Conservation (phyloP, 1,139 yeast species). For the Taiozyma sp. region DNA sequence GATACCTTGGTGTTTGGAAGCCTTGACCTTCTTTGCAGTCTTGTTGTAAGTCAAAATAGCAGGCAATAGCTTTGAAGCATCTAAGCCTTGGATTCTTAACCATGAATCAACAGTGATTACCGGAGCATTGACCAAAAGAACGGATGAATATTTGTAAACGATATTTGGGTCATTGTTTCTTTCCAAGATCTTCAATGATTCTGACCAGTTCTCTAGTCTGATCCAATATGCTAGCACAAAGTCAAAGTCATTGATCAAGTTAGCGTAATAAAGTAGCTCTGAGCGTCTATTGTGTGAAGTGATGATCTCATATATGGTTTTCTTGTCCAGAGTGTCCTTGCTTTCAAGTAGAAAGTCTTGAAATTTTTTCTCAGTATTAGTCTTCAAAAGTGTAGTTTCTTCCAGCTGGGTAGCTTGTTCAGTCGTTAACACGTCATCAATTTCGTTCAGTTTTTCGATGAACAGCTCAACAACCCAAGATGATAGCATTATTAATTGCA, state of each 20-base stretch:
- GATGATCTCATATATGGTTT: conserved; percentile 69
- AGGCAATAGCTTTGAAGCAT: conserved; percentile 55
- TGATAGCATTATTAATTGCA: conserved; percentile 60
- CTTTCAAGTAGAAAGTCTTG: conserved; percentile 48
- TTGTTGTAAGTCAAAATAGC: conserved; percentile 64
- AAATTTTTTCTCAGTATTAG: conserved; percentile 32
- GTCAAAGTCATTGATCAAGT: conserved; percentile 58
- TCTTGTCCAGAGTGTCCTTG: conserved; percentile 47
- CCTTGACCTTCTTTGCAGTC: conserved; percentile 25
- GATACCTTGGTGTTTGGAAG: conserved; percentile 55
- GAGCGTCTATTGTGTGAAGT: conserved; percentile 57
- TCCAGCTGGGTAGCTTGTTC: conserved; percentile 24
- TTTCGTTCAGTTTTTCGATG: conserved; percentile 41
- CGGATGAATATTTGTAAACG: conserved; percentile 63
- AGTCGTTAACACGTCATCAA: conserved; percentile 35
- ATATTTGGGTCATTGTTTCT: conserved; percentile 41
- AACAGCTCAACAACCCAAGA: conserved; percentile 78
- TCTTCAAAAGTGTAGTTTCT: conserved; percentile 20
- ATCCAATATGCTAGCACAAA: conserved; percentile 69
- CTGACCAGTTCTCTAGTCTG: conserved; percentile 64
- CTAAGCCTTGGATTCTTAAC: conserved; percentile 40
- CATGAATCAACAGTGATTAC: conserved; percentile 69
- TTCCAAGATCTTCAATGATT: conserved; percentile 58
- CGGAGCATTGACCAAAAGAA: conserved; percentile 64
- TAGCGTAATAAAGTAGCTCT: conserved; percentile 65